Percentiles rank a stretch among this genome's conserved stretches.
These are phyloP conservation scores for Alternaria conjuncta DNA, from an alignment of 2,329 filamentous ascomycete species.

Conservation along the genomic window DNA sequence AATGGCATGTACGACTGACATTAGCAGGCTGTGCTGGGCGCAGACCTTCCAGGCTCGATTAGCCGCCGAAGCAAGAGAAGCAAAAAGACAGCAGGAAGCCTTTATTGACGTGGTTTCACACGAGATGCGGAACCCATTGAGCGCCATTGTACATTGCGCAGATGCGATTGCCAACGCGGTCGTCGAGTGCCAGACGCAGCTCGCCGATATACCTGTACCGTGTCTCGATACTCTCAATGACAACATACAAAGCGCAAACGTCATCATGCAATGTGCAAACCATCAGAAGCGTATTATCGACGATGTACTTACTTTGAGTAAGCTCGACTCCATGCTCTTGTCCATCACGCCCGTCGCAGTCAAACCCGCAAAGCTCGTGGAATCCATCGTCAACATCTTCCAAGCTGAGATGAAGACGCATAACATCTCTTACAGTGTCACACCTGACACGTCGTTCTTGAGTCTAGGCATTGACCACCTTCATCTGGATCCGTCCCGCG, in stretches of 20 bases:
- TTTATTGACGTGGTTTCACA: slow-evolving; percentile 51
- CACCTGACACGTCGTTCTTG: slow-evolving; percentile 47
- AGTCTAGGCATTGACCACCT: slow-evolving; percentile 48
- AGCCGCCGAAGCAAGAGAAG: slow-evolving; percentile 47
- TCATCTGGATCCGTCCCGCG: slow-evolving; percentile 51
- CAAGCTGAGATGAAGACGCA: slow-evolving; percentile 46
- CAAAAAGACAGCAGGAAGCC: slow-evolving; percentile 48
- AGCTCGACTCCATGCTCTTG: slow-evolving; percentile 54
- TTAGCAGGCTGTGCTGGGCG: slow-evolving; percentile 49
- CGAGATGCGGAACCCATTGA: slow-evolving; percentile 56
- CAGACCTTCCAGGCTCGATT: slow-evolving; percentile 47
- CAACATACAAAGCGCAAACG: slow-evolving; percentile 47
- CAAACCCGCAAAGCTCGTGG: slow-evolving; percentile 45
- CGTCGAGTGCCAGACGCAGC: slow-evolving; percentile 33
- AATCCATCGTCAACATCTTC: slow-evolving; percentile 48
- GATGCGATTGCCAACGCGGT: slow-evolving; percentile 51
- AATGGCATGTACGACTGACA: slow-evolving; percentile 50
- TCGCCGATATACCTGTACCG: slow-evolving; percentile 28
- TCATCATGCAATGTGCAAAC: slow-evolving; percentile 54
- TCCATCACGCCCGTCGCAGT: slow-evolving; percentile 52
- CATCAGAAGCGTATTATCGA: slow-evolving; percentile 59
- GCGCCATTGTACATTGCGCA: slow-evolving; percentile 54
- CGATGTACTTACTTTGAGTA: slow-evolving; percentile 55
- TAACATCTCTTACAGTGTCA: slow-evolving; percentile 37
- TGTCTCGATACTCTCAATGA: slow-evolving; percentile 37